Evolutionary conservation across 148 eudicot species (phyloP), one percentile per base, ranked within the genome.

Genomic region (Rhododendron williamsianum): DNA sequence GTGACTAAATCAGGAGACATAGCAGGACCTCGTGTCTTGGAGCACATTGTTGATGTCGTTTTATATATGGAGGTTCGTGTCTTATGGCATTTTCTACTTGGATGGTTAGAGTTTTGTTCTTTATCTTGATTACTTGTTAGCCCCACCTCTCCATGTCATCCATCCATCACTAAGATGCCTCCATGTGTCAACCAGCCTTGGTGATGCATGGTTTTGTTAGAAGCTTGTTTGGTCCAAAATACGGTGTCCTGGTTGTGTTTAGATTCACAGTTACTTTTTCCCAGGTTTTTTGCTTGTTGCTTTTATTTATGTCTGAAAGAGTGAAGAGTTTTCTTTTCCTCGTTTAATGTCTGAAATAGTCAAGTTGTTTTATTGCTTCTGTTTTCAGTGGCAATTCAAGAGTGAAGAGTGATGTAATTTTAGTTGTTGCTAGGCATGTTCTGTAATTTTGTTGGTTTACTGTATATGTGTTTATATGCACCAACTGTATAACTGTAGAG

Each of bases 1-100:
- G 98, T 97, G 86, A 97, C 85, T 82, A 97, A 97, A 87, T 69
- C 91, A 87, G 99, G 99, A 90, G 99, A 97, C 4, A 92, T 97
- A 86, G 99, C 99, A 60, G 99, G 99, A 73, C 99, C 99, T 87
- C 99, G 95, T 73, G 91, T 94, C 43, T 88, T 97, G 89, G 99
- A 97, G 94, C 99, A 97, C 91, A 94, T 95, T 78, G 99, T 97
- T 82, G 99, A 97, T 88, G 94, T 88, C 21, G 99, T 97, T 80
- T 83, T 97, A 86, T 95, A 97, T 81, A 87, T 97, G 94, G 99
- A 97, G 91, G 99, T 95, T 58, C 83, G 89, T 86, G 85, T 85
- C 87, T 77, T 49, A 0, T 81, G 51, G 82, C 60, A 51, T 73
- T 43, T 79, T 72, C 65, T 52, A 12, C 12, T 82, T 13, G 21